These are phyloP conservation scores for Hymenoscyphus scutula DNA, from an alignment of 2,329 filamentous ascomycete genomes.

Conservation along the genomic window DNA sequence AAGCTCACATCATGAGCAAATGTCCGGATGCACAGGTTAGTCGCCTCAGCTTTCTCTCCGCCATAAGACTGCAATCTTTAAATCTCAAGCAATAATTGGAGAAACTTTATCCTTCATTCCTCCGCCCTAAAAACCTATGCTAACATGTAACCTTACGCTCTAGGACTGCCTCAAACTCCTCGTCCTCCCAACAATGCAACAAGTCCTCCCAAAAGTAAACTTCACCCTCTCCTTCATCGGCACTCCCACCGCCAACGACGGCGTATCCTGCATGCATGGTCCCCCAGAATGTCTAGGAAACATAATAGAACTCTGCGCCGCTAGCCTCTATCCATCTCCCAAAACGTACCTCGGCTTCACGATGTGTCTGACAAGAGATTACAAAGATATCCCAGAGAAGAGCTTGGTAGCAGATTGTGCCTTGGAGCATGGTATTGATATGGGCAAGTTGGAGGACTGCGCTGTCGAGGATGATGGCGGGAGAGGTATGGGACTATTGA, in stretches of 20 bases:
- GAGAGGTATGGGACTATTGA: slow-evolving; percentile 64
- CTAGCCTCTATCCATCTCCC: slow-evolving; percentile 75
- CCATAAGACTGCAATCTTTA: too few species aligned
- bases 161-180: slow-evolving; percentile 76
- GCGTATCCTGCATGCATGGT: slow-evolving; percentile 85
- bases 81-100: too few species aligned
- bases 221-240: slow-evolving; percentile 92
- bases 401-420: slow-evolving; percentile 84
- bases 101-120: too few species aligned
- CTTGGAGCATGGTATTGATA: slow-evolving; percentile 84
- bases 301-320: slow-evolving; percentile 90
- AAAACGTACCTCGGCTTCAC: slow-evolving; percentile 90
- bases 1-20: slow-evolving; percentile 97
- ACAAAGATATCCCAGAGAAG: slow-evolving; percentile 71
- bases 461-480: slow-evolving; percentile 73
- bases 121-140: neutral
- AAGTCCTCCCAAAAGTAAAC: slow-evolving; percentile 78
- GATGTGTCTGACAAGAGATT: slow-evolving; percentile 81
- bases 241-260: slow-evolving; percentile 71
- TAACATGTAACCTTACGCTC: slow-evolving; percentile 4
- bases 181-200: slow-evolving; percentile 83
- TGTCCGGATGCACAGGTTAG: slow-evolving; percentile 79
- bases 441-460: slow-evolving; percentile 78
- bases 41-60: slow-evolving; percentile 4
- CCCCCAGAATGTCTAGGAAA: slow-evolving; percentile 89